phyloP scores from a whole-genome alignment of 2,329 filamentous ascomycete genomes.

The Cryphonectria japonica region DNA sequence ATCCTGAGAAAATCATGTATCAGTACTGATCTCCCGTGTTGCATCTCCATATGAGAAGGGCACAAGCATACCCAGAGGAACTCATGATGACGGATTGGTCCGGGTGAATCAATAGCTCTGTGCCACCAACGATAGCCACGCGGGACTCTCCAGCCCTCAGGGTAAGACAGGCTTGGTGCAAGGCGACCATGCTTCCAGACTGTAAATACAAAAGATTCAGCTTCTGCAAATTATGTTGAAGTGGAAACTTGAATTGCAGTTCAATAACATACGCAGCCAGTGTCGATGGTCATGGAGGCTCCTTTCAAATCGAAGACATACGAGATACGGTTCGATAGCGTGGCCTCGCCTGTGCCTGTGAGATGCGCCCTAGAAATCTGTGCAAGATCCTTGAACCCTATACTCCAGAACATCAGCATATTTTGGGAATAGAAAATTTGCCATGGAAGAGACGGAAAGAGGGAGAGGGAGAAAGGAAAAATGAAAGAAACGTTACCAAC shows the following conservation, averaged over 20 bases:
- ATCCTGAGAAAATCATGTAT: conserved; percentile 7
- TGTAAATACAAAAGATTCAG: neutral
- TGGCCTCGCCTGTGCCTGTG: conserved; percentile 29
- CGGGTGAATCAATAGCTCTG: conserved; percentile 35
- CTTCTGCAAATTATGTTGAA: neutral
- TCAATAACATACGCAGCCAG: conserved; percentile 36
- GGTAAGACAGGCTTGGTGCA: conserved; percentile 40
- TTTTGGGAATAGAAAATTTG: no score
- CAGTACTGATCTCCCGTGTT: neutral
- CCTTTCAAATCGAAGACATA: conserved; percentile 38
- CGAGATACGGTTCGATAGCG: conserved; percentile 35
- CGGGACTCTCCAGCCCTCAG: conserved; percentile 37
- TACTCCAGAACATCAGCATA: neutral
- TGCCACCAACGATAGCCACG: conserved; percentile 36
- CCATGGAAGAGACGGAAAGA: neutral
- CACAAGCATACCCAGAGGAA: conserved; percentile 17
- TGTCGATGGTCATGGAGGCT: conserved; percentile 38
- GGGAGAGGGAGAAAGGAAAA: neutral
- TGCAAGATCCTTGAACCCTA: conserved; percentile 30
- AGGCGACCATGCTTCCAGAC: conserved; percentile 38
- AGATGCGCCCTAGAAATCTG: conserved; percentile 30
- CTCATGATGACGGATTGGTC: conserved; percentile 32
- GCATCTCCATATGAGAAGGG: neutral
- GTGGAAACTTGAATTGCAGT: neutral
- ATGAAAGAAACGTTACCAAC: neutral